Conservation (phyloP, 1,284 basidiomycete genomes). For the Pseudozyma pruni region DNA sequence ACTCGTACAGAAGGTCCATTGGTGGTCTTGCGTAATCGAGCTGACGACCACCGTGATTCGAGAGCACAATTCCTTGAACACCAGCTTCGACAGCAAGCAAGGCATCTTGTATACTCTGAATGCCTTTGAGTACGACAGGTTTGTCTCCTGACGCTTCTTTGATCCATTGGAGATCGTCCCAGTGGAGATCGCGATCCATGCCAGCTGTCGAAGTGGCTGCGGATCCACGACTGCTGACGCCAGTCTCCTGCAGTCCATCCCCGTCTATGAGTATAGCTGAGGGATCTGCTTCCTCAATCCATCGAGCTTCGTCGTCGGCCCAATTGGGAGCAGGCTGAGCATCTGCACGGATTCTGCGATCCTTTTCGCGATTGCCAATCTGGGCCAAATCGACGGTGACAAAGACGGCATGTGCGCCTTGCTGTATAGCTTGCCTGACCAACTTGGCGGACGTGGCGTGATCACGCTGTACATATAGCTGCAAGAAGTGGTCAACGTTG, state of each 20-base stretch:
- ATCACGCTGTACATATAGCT: constrained; percentile 82
- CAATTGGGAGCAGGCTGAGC: constrained; percentile 34
- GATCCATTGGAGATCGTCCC: constrained; percentile 77
- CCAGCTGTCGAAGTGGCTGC: constrained; percentile 70
- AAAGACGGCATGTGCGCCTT: constrained; percentile 83
- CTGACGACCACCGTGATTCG: constrained; percentile 69
- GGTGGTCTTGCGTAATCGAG: constrained; percentile 43
- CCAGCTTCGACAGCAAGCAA: constrained; percentile 73
- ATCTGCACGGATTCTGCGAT: constrained; percentile 69
- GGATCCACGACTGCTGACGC: constrained; percentile 25
- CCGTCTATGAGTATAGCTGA: constrained; percentile 54
- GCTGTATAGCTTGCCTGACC: constrained; percentile 76
- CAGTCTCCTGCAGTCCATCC: constrained; percentile 41
- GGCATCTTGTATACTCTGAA: constrained; percentile 75
- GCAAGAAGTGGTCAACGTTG: constrained; percentile 69
- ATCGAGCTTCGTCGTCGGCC: constrained; percentile 1
- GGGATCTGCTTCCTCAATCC: constrained; percentile 1
- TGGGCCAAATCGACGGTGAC: constrained; percentile 88
- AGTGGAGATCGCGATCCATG: constrained; percentile 70
- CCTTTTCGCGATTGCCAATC: constrained; percentile 83
- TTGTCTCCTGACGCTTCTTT: constrained; percentile 75
- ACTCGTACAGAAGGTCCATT: constrained; percentile 6
- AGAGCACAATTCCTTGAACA: constrained; percentile 68
- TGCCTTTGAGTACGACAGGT: constrained; percentile 85
- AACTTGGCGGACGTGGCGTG: constrained; percentile 77